Evolutionary conservation across 139 green algal genomes (phyloP), one percentile per base, ranked within the genome.

Genomic region (Chlorella sp.): DNA sequence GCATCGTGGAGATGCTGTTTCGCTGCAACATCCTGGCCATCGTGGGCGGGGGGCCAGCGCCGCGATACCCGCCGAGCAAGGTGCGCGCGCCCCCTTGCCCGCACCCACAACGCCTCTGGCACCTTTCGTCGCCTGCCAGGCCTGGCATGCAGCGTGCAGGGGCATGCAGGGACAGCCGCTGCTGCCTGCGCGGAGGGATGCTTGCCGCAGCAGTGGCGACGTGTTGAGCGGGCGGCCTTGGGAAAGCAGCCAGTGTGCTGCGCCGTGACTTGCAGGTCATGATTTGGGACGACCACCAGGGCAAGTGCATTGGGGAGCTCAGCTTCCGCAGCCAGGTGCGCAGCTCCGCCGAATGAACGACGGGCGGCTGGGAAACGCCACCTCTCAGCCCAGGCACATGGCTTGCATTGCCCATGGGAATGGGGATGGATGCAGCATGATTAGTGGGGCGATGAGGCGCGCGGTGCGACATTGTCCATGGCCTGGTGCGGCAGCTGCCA

Each of bases 201-300:
- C 35, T 6, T 70, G 51, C 51, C 51, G 2, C 51, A 62, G 6
- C 42, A 24, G 14, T n/a, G n/a, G n/a, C n/a, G n/a, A n/a, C n/a
- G n/a, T n/a, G n/a, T n/a, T n/a, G n/a, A n/a, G n/a, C n/a, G 23
- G 51, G 23, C 5, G n/a, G n/a, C 42, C 42, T 55, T 55, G 42
- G 42, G 17, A 55, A 55, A 55, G 10, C 10, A 55, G 42, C 10
- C 42, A 24, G 42, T 55, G 42, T 55, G 10, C 17, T 55, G 42
- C 42, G 10, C 17, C 42, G 10, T 55, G 10, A 24, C 10, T 24
- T 55, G 42, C 82, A 93, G 92, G 92, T 97, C 5, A 98, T 99
- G 89, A 96, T 99, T 2, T 99, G 93, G 91, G 95, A 99, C 77
- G 95, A 98, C 79, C 88, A 96, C 67, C 91, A 97, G 74, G 88